A percentile compares a stretch with the other conserved stretches of the same genome.
Conservation (phyloP, 441 rosid genomes). For the Lepidium campestre region DNA sequence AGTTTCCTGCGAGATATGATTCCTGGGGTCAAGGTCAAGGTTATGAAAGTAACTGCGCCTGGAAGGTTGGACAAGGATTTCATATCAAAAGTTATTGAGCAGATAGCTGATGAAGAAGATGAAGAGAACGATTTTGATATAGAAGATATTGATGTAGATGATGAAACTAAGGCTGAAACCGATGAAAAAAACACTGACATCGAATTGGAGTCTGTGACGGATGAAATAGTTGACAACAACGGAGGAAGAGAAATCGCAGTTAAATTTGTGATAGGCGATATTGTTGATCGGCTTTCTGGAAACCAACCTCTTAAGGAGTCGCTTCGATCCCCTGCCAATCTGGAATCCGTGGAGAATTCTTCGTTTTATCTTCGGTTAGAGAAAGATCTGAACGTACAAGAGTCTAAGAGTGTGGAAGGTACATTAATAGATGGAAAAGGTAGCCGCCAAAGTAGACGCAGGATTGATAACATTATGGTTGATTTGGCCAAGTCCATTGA, state of each 20-base stretch:
- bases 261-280: conserved; percentile 74
- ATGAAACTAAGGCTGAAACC: conserved; percentile 46
- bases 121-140: conserved; percentile 49
- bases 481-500: conserved; percentile 82
- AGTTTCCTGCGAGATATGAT: conserved; percentile 78
- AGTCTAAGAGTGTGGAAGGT: conserved; percentile 42
- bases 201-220: conserved; percentile 47
- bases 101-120: conserved; percentile 75
- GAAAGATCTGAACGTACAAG: conserved; percentile 41
- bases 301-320: conserved; percentile 45
- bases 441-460: conserved; percentile 54
- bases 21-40: conserved; percentile 86
- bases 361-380: conserved; percentile 75
- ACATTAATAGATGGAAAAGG: conserved; percentile 46
- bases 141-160: conserved; percentile 46
- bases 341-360: conserved; percentile 49
- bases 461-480: conserved; percentile 61
- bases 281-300: conserved; percentile 56
- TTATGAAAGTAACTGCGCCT: conserved; percentile 73
- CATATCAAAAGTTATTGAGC: conserved; percentile 81
- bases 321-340: conserved; percentile 74
- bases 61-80: conserved; percentile 80
- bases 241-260: conserved; percentile 65
- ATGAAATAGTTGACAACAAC: conserved; percentile 54
- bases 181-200: conserved; percentile 54